Evolutionary conservation across 2,329 filamentous ascomycete genomes (phyloP).

Genomic region (Epicoccum sorghinum): DNA sequence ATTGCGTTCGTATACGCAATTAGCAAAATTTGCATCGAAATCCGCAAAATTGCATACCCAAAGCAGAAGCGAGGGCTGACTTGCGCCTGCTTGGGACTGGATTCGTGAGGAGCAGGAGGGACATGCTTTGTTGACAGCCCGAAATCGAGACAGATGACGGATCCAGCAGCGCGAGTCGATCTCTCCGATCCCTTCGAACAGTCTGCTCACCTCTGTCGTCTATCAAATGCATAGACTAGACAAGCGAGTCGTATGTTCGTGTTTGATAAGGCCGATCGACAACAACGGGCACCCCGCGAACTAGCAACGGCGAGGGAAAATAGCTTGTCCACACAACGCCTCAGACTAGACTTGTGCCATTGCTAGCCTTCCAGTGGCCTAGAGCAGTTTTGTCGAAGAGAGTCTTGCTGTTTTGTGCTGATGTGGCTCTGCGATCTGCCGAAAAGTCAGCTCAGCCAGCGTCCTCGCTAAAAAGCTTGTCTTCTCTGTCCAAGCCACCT

Average conservation of each 20-base stretch:
- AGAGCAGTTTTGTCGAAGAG: too few relatives aligned
- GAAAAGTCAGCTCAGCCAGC: too few relatives aligned
- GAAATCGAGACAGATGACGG: conserved; percentile 21
- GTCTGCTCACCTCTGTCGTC: conserved; percentile 19
- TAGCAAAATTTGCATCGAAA: conserved; percentile 18
- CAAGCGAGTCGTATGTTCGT: conserved; percentile 25
- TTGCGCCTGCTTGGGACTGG: conserved; percentile 16
- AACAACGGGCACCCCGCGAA: too few relatives aligned
- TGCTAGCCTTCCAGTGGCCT: too few relatives aligned
- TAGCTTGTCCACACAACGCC: too few relatives aligned
- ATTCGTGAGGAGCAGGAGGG: conserved; percentile 22
- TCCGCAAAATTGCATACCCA: conserved; percentile 17
- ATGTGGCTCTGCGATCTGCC: too few relatives aligned
- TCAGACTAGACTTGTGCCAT: too few relatives aligned
- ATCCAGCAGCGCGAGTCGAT: conserved; percentile 29
- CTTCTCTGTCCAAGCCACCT: too few relatives aligned
- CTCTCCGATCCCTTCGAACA: conserved; percentile 30
- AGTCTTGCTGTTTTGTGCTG: too few relatives aligned
- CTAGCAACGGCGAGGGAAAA: too few relatives aligned
- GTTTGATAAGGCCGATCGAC: too few relatives aligned
- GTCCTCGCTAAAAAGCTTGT: too few relatives aligned
- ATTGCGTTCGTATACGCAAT: conserved; percentile 16
- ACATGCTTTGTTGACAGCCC: conserved; percentile 2
- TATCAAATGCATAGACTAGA: conserved; percentile 12
- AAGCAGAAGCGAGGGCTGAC: conserved; percentile 12